Base-by-base conservation (phyloP, 2,329 filamentous ascomycete species). In the Pleurostoma richardsiae region DNA sequence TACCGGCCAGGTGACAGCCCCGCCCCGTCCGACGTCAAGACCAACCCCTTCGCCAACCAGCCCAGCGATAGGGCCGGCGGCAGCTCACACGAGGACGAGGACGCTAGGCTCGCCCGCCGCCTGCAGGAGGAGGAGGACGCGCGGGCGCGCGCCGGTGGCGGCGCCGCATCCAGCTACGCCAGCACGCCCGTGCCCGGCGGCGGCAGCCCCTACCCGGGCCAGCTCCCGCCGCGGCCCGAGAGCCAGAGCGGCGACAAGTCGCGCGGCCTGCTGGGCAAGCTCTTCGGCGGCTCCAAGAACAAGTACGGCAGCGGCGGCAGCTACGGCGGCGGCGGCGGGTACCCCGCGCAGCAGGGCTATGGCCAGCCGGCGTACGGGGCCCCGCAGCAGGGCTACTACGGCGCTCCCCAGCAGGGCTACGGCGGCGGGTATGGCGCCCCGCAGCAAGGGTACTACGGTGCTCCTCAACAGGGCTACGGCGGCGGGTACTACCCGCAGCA, bases 71-170 rank as follows among this genome's bases (percentile, higher is more conserved):
- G 60, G 46, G 61, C 60, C 29, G 55, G 58, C 49, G 57, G 60
- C 10, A 48, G 53, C n/a, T 46, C 55, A n/a, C 56, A 52, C 39
- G 56, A 66, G 43, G 79, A 79, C 48, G 83, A 86, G 41, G 90
- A 95, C 61, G 89, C 86, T 49, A 77, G 76, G 29, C 71, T 91
- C 7, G 90, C 91, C 6, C 78, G 87, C 39, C 80, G 83, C 59
- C 72, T 96, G 39, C 91, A 96, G 64, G 86, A 86, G 40, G 88
- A 96, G 65, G 90, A 96, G 65, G 78, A 95, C 53, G 80, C 82
- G 5, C 61, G 62, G 52, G 54, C 44, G 43, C 54, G 46, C 46
- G 55, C 57, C 41, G 50, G 48, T 27, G 54, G 55, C 42, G 61
- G 66, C 6, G 60, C 68, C 6, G 49, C 61, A 6, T 65, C 65